Percentiles rank a stretch among this genome's conserved stretches.
phyloP scores from a whole-genome alignment of 2,329 filamentous ascomycete genomes.

The Colletotrichum spaethianum region DNA sequence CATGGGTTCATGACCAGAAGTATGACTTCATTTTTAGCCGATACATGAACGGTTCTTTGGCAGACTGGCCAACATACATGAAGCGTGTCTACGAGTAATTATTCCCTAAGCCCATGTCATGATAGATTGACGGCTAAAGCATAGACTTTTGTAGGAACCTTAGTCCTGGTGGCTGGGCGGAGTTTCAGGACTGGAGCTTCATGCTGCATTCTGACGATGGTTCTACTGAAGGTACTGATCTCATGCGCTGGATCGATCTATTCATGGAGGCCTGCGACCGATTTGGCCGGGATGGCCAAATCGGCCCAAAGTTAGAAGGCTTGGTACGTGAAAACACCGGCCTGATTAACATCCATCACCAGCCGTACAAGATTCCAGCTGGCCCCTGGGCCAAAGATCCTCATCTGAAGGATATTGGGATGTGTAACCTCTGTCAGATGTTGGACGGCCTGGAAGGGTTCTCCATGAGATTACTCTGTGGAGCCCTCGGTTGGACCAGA shows the following conservation, averaged over 20 bases:
- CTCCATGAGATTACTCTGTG: conserved; percentile 48
- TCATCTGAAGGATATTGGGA: conserved; percentile 56
- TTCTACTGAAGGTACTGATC: conserved; percentile 56
- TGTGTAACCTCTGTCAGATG: conserved; percentile 34
- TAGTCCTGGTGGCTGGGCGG: conserved; percentile 68
- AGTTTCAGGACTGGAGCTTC: conserved; percentile 66
- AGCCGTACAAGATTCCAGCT: conserved; percentile 65
- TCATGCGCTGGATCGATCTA: conserved; percentile 57
- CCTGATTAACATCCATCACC: conserved; percentile 60
- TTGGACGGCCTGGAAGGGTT: conserved; percentile 46
- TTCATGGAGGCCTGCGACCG: neutral
- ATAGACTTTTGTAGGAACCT: conserved; percentile 57
- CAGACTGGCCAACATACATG: conserved; percentile 26
- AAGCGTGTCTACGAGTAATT: conserved; percentile 45
- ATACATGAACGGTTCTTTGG: conserved; percentile 23
- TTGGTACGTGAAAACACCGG: neutral
- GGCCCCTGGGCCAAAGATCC: conserved; percentile 68
- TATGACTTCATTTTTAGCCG: conserved; percentile 52
- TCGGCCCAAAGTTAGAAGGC: neutral
- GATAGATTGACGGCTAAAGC: neutral
- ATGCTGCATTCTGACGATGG: conserved; percentile 48
- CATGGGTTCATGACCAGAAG: conserved; percentile 53
- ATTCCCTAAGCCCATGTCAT: conserved; percentile 46
- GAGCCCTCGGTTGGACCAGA: conserved; percentile 48
- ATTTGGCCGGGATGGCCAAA: neutral